Evolutionary conservation across 257 asterid genomes (phyloP).

Genomic region (Solanum pimpinellifolium): DNA sequence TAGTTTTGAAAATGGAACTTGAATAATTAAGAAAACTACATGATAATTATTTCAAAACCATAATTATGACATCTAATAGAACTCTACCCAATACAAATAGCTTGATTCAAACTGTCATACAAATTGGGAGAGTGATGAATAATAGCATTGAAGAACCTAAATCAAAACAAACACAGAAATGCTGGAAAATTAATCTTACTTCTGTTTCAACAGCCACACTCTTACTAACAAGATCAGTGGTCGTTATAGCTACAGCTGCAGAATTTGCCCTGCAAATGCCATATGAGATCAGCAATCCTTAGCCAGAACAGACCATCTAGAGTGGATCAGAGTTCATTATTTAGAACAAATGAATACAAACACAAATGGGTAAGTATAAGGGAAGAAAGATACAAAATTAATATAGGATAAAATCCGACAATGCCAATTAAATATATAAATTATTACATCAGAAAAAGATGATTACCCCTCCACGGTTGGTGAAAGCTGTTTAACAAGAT

Average conservation of each 20-base stretch:
- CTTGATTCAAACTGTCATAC: not conserved
- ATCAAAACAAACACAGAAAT: not conserved
- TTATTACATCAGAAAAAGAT: not conserved
- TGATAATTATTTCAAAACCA: not conserved
- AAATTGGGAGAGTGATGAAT: not conserved
- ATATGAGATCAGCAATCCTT: not conserved
- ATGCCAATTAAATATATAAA: not conserved
- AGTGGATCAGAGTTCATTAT: not conserved
- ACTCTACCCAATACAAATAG: not conserved
- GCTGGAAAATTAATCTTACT: conserved; percentile 21
- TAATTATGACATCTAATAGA: not conserved
- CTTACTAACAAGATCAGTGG: conserved; percentile 97
- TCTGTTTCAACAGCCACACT: conserved; percentile 77
- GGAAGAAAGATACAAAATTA: not conserved
- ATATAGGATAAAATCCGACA: not conserved
- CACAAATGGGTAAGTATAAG: not conserved
- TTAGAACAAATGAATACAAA: not conserved
- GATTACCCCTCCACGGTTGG: conserved; percentile 60
- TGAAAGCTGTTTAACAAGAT: conserved; percentile 51
- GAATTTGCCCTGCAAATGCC: conserved; percentile 55
- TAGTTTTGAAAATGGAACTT: not conserved
- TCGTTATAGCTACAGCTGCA: conserved; percentile 96
- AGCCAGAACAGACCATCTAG: not conserved
- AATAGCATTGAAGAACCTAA: not conserved
- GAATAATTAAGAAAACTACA: not conserved